Base-by-base conservation (phyloP, 2,329 filamentous ascomycete species). In the Fusarium hostae region DNA sequence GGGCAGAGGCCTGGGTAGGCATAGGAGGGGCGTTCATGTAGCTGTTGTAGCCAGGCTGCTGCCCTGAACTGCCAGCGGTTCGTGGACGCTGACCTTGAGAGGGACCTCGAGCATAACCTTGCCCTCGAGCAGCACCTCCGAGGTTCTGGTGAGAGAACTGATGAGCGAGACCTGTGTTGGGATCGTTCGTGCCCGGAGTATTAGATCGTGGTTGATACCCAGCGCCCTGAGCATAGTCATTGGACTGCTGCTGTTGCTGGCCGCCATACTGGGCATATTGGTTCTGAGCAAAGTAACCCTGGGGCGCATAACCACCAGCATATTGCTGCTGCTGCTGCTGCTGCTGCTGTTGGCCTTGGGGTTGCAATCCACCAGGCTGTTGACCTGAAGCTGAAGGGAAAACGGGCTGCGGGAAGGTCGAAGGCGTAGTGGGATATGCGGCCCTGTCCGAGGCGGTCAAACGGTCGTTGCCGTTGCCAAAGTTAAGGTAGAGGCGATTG, bases 121-220 rank as follows among this genome's bases (percentile, higher is more conserved):
- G 90, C 34, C 87, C 87, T 73, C 94, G 89, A 66, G 90, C 90
- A 45, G 89, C 90, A 47, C 89, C 90, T 66, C 93, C 92, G 43
- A 98, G 88, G 81, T 98, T 97, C 85, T 98, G 95, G 82, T 98
- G 94, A 64, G 95, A 97, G 82, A 98, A 97, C 81, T 99, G 96
- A 80, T 98, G 94, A 67, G 95, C 94, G 48, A 98, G 88, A 34
- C 94, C 95, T 77, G 94, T 96, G 76, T 95, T 97, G 75, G 92
- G 92, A 79, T 98, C 94, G 78, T 93, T 94, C 79, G 88, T 84
- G 64, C 87, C 88, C 9, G 89, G 88, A 6, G 88, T 87, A 76
- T 86, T 87, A 75, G 87, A 86, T 67, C 87, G 84, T 66, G 83
- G 84, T 78, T 87, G 87, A 74, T 87, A 84, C 60, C 74, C 78